A percentile compares a stretch with the other conserved stretches of the same genome.
Conservation (phyloP, 805 yeast species). For the Lachancea cidri region DNA sequence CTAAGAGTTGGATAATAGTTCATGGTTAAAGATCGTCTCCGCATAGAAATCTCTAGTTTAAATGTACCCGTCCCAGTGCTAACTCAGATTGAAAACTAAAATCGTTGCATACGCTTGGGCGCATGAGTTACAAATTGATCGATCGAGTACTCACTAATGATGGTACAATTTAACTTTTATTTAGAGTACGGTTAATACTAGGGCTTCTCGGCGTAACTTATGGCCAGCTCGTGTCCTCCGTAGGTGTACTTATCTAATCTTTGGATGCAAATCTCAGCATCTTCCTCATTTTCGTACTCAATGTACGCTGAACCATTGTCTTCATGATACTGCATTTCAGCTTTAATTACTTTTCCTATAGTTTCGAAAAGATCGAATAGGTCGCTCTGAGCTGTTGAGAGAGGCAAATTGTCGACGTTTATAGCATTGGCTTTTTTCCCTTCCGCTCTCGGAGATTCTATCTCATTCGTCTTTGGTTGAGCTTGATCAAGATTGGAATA, state of each 20-base stretch:
- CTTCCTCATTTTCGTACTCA: conserved; percentile 56
- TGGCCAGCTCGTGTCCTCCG: conserved; percentile 69
- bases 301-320: conserved; percentile 84
- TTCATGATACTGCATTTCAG: conserved; percentile 68
- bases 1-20: too few species aligned
- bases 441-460: conserved; percentile 29
- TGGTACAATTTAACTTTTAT: too few species aligned
- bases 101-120: too few species aligned
- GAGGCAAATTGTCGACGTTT: conserved; percentile 77
- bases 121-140: too few species aligned
- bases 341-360: conserved; percentile 67
- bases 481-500: background rate
- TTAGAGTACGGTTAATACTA: too few species aligned
- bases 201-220: conserved; percentile 64
- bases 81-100: too few species aligned
- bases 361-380: conserved; percentile 80
- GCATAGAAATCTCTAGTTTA: too few species aligned
- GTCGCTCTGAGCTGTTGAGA: conserved; percentile 82
- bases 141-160: too few species aligned
- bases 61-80: too few species aligned
- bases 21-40: too few species aligned
- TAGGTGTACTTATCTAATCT: conserved; percentile 76
- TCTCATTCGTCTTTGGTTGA: too few species aligned
- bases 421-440: conserved; percentile 59
- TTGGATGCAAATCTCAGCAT: conserved; percentile 69